Base-by-base conservation (phyloP, 805 yeast species). In the Candida maris region DNA sequence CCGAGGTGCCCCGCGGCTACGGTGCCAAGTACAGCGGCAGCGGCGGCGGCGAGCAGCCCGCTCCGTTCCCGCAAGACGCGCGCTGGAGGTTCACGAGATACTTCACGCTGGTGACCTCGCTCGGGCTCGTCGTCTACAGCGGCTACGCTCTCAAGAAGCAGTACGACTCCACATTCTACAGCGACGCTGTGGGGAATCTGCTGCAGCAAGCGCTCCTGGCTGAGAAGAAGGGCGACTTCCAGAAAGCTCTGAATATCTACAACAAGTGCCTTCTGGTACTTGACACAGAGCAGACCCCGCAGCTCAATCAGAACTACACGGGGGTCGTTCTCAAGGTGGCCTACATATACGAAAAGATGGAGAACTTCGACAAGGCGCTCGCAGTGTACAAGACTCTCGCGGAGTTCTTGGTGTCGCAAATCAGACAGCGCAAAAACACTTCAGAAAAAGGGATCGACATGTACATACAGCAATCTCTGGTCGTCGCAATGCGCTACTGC, bases 291-390 rank as follows among this genome's bases (percentile, higher is more conserved):
- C 68, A 66, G 0, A 52, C 81, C 52, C 73, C 75, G 42, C 71
- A 70, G 6, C 49, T 81, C 25, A 65, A 77, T 33, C 93, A 85
- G 54, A 93, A 85, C 54, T 88, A 83, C 57, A 86, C 96, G 0
- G 95, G 96, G 0, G 73, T 87, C 31, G 89, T 86, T 53, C 65
- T 88, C 57, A 85, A 88, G 51, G 34, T 41, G n/a, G 95, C 83
- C 10, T 94, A 87, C 51, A 79, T 85, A 81, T 84, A 75, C 56
- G 96, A 87, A 34, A 41, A 38, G 18, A 17, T 48, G 13, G 49
- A 44, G 6, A 33, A 49, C n/a, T 46, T 41, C 25, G 55, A 54
- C 31, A 56, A 52, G 28, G 59, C 63, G 2, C 31, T 47, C 20
- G 42, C 39, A 2, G 43, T 56, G 10, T 58, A 58, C 40, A 49